Conservation (phyloP, 345 rosid species). For the Carallia brachiata region DNA sequence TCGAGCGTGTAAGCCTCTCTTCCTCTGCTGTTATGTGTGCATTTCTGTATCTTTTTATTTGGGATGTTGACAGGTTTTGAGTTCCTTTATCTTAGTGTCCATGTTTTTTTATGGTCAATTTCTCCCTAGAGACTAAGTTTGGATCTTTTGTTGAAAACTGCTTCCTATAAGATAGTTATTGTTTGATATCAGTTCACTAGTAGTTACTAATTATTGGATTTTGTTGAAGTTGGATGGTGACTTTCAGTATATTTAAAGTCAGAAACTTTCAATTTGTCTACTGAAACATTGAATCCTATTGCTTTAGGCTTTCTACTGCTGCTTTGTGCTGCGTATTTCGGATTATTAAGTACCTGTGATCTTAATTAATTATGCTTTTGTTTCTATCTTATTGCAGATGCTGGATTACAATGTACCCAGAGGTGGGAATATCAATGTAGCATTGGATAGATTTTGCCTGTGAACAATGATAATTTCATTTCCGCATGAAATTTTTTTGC, state of each 20-base stretch:
- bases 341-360: background rate
- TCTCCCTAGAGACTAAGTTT: too few species aligned
- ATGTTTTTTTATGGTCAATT: too few species aligned
- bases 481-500: background rate
- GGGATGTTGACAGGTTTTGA: too few species aligned
- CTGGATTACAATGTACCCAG: constrained; percentile 85
- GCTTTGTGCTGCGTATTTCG: background rate
- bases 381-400: constrained; percentile 52
- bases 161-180: too few species aligned
- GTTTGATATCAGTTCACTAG: too few species aligned
- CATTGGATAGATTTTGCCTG: background rate
- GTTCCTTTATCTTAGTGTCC: too few species aligned
- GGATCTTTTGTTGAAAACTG: too few species aligned
- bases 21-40: background rate
- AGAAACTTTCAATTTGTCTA: too few species aligned
- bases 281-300: background rate
- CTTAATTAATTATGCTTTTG: background rate
- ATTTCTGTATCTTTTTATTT: background rate
- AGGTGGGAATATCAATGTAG: constrained; percentile 40
- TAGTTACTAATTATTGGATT: too few species aligned
- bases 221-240: too few species aligned
- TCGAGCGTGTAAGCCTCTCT: constrained; percentile 45
- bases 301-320: background rate
- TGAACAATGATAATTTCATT: background rate
- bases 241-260: too few species aligned